Percentiles rank a stretch among this genome's conserved stretches.
phyloP scores from a whole-genome alignment of 192 early-diverging fungal species.

The Coemansia sp. region DNA sequence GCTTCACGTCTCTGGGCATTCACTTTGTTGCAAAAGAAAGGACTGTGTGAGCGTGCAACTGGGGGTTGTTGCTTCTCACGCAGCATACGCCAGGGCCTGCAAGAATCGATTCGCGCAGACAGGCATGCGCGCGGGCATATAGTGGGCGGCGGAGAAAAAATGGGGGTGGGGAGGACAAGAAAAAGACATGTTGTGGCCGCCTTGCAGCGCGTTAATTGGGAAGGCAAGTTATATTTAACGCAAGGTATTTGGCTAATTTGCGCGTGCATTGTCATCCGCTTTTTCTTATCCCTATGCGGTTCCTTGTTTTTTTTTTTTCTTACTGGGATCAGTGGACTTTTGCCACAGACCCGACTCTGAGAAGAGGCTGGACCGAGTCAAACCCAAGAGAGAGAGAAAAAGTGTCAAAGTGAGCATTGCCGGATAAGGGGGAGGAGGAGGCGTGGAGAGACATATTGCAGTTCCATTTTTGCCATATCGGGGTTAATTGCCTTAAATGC shows the following conservation, averaged over 20 bases:
- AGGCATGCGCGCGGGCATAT: conserved; percentile 2
- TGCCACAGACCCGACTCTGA: neutral
- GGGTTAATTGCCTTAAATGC: neutral
- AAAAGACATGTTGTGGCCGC: neutral
- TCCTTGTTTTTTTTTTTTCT: neutral
- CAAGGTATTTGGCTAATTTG: neutral
- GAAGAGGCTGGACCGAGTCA: neutral
- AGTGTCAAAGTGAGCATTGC: neutral
- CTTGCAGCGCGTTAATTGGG: conserved; percentile 25
- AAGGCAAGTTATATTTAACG: neutral
- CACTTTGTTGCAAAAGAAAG: neutral
- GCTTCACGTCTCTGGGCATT: neutral
- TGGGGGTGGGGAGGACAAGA: neutral
- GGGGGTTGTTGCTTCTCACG: neutral
- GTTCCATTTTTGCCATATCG: neutral
- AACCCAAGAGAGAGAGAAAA: neutral
- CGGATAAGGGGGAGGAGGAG: neutral
- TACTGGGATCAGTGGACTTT: neutral
- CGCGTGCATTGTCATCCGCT: neutral
- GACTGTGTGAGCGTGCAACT: neutral
- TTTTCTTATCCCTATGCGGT: neutral
- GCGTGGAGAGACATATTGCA: too few relatives aligned
- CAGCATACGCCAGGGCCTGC: neutral
- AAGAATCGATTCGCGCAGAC: neutral
- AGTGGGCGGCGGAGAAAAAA: too few relatives aligned